Conservation (phyloP, 1,139 yeast species). For the Debaryomyces sp. region DNA sequence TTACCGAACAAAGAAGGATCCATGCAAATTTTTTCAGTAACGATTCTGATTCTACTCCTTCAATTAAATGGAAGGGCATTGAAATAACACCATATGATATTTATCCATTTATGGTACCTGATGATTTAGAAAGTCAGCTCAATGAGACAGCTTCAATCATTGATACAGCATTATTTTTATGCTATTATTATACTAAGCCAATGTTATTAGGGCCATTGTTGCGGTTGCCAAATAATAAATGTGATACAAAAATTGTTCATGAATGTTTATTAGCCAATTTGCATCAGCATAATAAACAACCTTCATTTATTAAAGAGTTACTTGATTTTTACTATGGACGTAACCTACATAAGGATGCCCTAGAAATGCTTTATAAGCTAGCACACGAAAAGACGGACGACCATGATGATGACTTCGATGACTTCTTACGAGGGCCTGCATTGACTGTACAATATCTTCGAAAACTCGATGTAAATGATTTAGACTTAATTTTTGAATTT, state of each 20-base stretch:
- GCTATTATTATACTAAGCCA: conserved; percentile 70
- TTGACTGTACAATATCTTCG: conserved; percentile 69
- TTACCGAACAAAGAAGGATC: conserved; percentile 58
- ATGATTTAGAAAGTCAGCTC: conserved; percentile 15
- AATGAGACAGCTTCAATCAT: conserved; percentile 44
- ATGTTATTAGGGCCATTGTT: conserved; percentile 82
- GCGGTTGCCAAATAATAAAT: conserved; percentile 68
- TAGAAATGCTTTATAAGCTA: conserved; percentile 54
- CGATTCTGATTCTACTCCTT: conserved; percentile 20
- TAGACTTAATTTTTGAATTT: conserved; percentile 62
- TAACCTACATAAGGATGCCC: conserved; percentile 65
- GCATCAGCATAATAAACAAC: conserved; percentile 35
- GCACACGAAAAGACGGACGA: conserved; percentile 29
- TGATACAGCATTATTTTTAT: conserved; percentile 78
- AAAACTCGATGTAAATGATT: conserved; percentile 51
- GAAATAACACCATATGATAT: conserved; percentile 44
- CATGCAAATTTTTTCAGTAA: conserved; percentile 41
- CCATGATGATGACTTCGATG: conserved; percentile 27
- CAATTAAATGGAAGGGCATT: conserved; percentile 49
- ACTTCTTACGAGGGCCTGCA: conserved; percentile 43
- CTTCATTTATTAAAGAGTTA: conserved; percentile 63
- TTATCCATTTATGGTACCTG: conserved; percentile 23
- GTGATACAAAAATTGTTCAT: conserved; percentile 68
- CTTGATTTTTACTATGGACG: conserved; percentile 78
- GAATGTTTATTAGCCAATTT: conserved; percentile 44